These are phyloP conservation scores for Mycena sanguinolenta DNA, from an alignment of 768 basidiomycete species.

Conservation along the genomic window DNA sequence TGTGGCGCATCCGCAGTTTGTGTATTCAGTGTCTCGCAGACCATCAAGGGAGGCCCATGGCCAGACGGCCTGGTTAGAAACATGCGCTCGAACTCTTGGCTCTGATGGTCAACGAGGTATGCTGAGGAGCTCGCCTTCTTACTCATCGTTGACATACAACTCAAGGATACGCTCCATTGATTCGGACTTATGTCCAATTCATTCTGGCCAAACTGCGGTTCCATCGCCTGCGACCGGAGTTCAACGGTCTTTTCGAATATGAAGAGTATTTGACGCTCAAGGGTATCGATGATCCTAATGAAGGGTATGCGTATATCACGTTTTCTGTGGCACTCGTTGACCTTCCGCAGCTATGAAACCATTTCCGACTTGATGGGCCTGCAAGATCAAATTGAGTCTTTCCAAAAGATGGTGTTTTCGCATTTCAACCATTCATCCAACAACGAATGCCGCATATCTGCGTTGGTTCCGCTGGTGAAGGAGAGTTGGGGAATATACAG, in stretches of 20 bases:
- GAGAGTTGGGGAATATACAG: conserved; percentile 99
- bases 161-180: conserved; percentile 91
- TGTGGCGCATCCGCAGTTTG: conserved; percentile 13
- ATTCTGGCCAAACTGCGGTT: conserved; percentile 95
- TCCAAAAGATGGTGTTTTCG: conserved; percentile 97
- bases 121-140: conserved; percentile 24
- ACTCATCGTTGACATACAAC: conserved; percentile 18
- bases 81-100: conserved; percentile 91
- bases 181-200: conserved; percentile 96
- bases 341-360: conserved; percentile 85
- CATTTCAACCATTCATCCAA: conserved; percentile 92
- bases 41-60: conserved; percentile 96
- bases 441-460: conserved; percentile 97
- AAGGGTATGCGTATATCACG: conserved; percentile 75
- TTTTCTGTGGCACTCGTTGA: conserved; percentile 33
- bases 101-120: conserved; percentile 82
- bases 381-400: conserved; percentile 98
- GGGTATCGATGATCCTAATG: conserved; percentile 98
- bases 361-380: conserved; percentile 97
- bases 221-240: conserved; percentile 95
- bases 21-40: conserved; percentile 61
- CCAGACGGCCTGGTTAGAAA: conserved; percentile 98
- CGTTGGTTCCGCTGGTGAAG: conserved; percentile 96
- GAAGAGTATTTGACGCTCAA: conserved; percentile 98
- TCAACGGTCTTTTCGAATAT: conserved; percentile 99